Conservation (phyloP, 352 stramenopile genomes). For the Globisporangium lucens region DNA sequence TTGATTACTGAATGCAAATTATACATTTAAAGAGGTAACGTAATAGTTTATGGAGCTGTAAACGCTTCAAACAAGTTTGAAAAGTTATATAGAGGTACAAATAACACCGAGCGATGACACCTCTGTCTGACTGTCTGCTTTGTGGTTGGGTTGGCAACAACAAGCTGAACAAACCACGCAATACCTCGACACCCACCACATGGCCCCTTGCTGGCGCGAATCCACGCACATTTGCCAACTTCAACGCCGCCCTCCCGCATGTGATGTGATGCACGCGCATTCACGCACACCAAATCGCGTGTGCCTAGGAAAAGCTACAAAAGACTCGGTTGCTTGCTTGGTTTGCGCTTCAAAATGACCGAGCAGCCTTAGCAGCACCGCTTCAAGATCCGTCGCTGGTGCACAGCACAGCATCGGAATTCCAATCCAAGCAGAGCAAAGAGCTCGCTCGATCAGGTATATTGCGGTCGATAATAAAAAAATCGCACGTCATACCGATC, state of each 20-base stretch:
- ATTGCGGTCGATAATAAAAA: neutral
- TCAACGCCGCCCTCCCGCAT: neutral
- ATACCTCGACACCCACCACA: neutral
- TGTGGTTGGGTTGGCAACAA: neutral
- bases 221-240: neutral
- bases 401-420: neutral
- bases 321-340: neutral
- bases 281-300: neutral
- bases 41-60: neutral
- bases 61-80: neutral
- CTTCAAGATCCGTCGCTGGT: neutral
- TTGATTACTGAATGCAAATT: neutral
- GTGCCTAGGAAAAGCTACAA: neutral
- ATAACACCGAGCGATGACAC: neutral
- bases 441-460: no score
- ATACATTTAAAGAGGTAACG: neutral
- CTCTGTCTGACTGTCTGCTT: neutral
- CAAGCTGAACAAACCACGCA: constrained; percentile 1
- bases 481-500: neutral
- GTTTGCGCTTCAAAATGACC: neutral
- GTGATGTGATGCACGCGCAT: neutral
- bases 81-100: neutral
- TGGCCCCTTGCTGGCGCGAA: neutral
- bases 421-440: neutral
- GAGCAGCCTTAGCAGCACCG: neutral